These are phyloP conservation scores for Achaetomium macrosporum DNA, from an alignment of 2,329 filamentous ascomycete species.

Conservation along the genomic window DNA sequence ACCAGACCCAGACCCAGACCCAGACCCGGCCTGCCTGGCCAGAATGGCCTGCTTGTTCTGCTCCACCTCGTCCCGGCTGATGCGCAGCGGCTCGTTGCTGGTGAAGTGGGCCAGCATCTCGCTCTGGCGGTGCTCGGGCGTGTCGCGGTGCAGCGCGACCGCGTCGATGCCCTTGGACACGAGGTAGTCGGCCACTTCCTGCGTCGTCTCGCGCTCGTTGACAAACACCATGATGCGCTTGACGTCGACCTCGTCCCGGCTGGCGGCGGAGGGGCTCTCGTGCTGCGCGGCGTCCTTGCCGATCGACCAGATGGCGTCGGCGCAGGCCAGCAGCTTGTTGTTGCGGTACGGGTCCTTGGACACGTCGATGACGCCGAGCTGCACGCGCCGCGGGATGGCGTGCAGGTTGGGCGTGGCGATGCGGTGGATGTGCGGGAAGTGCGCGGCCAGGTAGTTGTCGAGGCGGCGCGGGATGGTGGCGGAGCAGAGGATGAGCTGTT, in stretches of 20 bases:
- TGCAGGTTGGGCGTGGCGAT: conserved; percentile 94
- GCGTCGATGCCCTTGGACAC: conserved; percentile 82
- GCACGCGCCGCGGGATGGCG: conserved; percentile 88
- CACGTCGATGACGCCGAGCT: conserved; percentile 88
- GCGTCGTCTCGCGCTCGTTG: conserved; percentile 87
- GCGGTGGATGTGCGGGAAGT: conserved; percentile 76
- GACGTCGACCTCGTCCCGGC: conserved; percentile 55
- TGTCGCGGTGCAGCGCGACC: conserved; percentile 77
- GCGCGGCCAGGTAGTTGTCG: conserved; percentile 74
- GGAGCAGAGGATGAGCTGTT: conserved; percentile 87
- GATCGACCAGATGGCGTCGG: conserved; percentile 90
- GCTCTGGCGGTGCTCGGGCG: conserved; percentile 67
- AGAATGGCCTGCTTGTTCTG: conserved; percentile 1
- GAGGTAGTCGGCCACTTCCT: conserved; percentile 74
- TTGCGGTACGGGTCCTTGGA: conserved; percentile 88
- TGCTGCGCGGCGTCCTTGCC: conserved; percentile 65
- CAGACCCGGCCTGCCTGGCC: neutral
- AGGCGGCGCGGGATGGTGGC: conserved; percentile 90
- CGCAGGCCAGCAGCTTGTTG: conserved; percentile 88
- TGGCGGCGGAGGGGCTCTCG: conserved; percentile 39
- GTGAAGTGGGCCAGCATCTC: conserved; percentile 76
- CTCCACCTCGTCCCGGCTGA: conserved; percentile 9
- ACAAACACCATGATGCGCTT: conserved; percentile 94
- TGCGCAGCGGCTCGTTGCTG: conserved; percentile 35
- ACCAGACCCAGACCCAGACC: neutral